phyloP scores from a whole-genome alignment of 805 yeast species.

The Yarrowia keelungensis region DNA sequence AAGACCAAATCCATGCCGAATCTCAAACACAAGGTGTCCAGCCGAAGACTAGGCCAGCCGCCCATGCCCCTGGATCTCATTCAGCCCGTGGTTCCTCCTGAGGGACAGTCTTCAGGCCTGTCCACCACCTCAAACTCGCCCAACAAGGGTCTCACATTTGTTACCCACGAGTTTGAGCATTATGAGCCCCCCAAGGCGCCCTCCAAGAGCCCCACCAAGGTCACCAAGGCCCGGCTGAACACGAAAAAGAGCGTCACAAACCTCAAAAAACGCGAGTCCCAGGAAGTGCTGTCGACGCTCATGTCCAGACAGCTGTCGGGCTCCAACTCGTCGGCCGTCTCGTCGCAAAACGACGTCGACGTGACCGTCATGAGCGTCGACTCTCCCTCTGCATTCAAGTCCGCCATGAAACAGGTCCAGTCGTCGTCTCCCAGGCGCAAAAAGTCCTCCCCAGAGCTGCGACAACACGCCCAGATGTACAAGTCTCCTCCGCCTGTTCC shows the following conservation, averaged over 20 bases:
- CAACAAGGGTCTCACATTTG: conserved; percentile 20
- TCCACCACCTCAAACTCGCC: neutral
- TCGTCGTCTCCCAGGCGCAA: conserved; percentile 35
- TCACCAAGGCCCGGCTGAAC: conserved; percentile 23
- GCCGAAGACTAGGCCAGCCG: conserved; percentile 2
- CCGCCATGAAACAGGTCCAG: conserved; percentile 39
- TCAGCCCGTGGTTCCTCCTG: conserved; percentile 7
- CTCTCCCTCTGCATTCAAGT: conserved; percentile 37
- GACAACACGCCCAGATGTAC: conserved; percentile 29
- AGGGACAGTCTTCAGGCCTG: neutral
- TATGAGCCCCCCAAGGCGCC: conserved; percentile 27
- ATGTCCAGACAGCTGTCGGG: conserved; percentile 30
- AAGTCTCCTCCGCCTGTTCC: conserved; percentile 20
- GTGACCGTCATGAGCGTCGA: conserved; percentile 37
- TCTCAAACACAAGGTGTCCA: conserved; percentile 16
- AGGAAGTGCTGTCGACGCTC: conserved; percentile 31
- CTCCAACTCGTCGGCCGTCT: conserved; percentile 4
- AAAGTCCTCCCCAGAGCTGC: conserved; percentile 20
- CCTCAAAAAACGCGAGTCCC: conserved; percentile 27
- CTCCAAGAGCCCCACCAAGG: conserved; percentile 32
- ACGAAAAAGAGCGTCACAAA: conserved; percentile 17
- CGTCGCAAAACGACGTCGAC: conserved; percentile 17
- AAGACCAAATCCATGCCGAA: conserved; percentile 36
- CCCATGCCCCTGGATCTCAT: conserved; percentile 24
- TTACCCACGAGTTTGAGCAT: conserved; percentile 34